Evolutionary conservation across 2,329 filamentous ascomycete genomes (phyloP).

Genomic region (Diaporthe sp.): DNA sequence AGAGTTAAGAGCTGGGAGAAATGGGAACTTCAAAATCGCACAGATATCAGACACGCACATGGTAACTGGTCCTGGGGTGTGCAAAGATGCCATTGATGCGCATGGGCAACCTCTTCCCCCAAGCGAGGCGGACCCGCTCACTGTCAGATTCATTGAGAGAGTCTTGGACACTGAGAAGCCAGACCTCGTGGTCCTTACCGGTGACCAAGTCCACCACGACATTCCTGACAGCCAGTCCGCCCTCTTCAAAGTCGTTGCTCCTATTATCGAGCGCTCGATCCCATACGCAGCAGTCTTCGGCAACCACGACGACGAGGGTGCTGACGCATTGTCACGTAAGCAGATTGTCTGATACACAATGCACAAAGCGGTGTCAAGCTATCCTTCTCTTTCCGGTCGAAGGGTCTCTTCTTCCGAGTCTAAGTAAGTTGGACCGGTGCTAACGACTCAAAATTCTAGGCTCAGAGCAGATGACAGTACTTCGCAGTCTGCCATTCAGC

Average conservation of each 20-base stretch:
- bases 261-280: conserved; percentile 75
- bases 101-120: conserved; percentile 50
- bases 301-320: conserved; percentile 80
- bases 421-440: not conserved
- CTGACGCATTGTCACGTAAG: conserved; percentile 55
- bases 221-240: conserved; percentile 51
- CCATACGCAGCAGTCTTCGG: conserved; percentile 81
- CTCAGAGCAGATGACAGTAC: conserved; percentile 48
- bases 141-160: conserved; percentile 74
- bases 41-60: conserved; percentile 67
- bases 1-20: conserved; percentile 70
- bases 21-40: conserved; percentile 81
- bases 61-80: conserved; percentile 50
- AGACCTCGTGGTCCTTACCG: conserved; percentile 78
- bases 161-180: conserved; percentile 80
- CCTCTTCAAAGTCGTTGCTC: conserved; percentile 73
- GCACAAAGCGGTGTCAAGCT: not conserved
- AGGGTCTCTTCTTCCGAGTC: not conserved
- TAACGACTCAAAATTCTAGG: not conserved
- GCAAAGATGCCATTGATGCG: conserved; percentile 52
- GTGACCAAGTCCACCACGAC: conserved; percentile 71
- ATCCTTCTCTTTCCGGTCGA: not conserved
- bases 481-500: conserved; percentile 47
- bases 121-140: conserved; percentile 78
- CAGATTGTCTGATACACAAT: conserved; percentile 42